Evolutionary conservation across 2,329 filamentous ascomycete species (phyloP), one percentile per base, ranked within the genome.

Genomic region (Cercospora zeina): DNA sequence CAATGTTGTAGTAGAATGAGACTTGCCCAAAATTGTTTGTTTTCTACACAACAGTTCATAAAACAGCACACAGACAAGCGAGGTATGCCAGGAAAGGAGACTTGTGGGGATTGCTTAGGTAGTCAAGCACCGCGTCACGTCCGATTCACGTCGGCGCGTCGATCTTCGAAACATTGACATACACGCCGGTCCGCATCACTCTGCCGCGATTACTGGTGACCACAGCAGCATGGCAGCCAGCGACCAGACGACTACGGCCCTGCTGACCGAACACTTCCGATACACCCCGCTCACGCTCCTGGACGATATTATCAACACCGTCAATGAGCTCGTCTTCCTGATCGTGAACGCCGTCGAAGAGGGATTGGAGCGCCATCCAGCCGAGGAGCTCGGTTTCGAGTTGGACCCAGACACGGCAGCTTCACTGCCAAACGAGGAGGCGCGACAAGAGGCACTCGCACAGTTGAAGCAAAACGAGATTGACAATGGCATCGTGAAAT

Each of bases 221-320:
- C 16, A 42, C 21, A 9, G 31, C 21, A 53, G 19, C 31, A 82
- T 81, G 79, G 76, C 78, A 63, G 76, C 71, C 47, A 63, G 72
- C 50, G 77, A 78, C 63, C 79, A 81, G 64, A 76, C 78, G 58
- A 78, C 80, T 66, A 81, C 76, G 36, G 81, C 86, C 68, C 85
- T 97, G 70, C 83, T 97, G 65, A 97, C 95, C 1, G 95, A 97
- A 82, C 95, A 99, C 75, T 90, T 99, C 72, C 90, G 91, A 67
- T 97, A 96, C 72, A 93, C 95, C 1, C 95, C 93, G 30, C 86
- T 96, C 68, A 90, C 90, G 64, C 86, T 99, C 45, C 89, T 99
- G 73, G 95, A 99, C 85, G 93, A 97, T 78, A 93, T 97, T 70
- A 96, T 97, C 80, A 97, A 97, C 81, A 90, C 89, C 59, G 87